Evolutionary conservation across 345 rosid genomes (phyloP).

Genomic region (Syzygium jambos): DNA sequence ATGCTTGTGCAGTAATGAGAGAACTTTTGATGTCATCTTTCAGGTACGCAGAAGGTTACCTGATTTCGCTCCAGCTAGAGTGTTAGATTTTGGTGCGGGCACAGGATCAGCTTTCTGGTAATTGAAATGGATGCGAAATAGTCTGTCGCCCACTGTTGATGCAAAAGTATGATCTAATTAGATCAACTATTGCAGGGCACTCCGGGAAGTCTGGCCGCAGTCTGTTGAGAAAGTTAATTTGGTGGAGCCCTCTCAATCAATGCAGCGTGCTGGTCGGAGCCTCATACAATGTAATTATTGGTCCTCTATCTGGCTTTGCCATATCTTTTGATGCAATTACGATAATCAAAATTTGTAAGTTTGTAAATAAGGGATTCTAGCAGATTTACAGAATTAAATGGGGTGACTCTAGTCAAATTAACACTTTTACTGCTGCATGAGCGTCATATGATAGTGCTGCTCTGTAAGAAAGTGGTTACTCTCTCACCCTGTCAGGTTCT

Average conservation of each 20-base stretch:
- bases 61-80: conserved; percentile 54
- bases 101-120: conserved; percentile 97
- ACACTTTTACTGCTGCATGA: background rate
- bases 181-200: conserved; percentile 46
- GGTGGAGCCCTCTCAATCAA: conserved; percentile 93
- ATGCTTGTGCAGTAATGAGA: background rate
- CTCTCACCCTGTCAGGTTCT: background rate
- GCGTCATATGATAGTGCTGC: background rate
- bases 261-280: conserved; percentile 89
- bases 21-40: background rate
- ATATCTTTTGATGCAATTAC: background rate
- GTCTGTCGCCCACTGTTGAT: background rate
- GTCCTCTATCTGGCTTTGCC: background rate
- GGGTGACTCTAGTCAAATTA: background rate
- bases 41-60: conserved; percentile 76
- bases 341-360: background rate
- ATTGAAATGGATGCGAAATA: conserved; percentile 1
- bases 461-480: background rate
- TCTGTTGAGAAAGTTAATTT: conserved; percentile 58
- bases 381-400: background rate
- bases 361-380: background rate
- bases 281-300: conserved; percentile 55
- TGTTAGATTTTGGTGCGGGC: conserved; percentile 92
- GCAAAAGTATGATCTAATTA: background rate
- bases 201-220: conserved; percentile 84